Base-by-base conservation (phyloP, 2,329 filamentous ascomycete genomes). In the Ascochyta pisi region DNA sequence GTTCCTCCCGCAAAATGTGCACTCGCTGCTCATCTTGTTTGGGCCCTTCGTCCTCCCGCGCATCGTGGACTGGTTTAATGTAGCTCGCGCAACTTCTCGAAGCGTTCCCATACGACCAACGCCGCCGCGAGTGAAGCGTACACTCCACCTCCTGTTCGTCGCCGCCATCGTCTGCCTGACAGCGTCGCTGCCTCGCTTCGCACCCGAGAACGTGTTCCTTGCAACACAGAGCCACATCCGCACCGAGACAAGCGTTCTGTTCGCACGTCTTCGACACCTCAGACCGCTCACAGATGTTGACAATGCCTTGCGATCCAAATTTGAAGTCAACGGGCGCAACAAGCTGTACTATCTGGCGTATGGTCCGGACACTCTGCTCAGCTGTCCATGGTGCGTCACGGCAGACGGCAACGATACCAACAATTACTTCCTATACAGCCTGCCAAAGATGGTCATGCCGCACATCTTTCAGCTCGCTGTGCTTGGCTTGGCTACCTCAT, bases 171-270 rank as follows among this genome's bases (percentile, higher is more conserved):
- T 83, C 54, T 84, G 82, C 63, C 75, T 90, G 47, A 67, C 87
- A 55, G 83, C 86, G 55, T 87, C 89, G 15, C 78, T 94, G 0
- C 88, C 91, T 0, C 62, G 78, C 55, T 87, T 92, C 69, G 80
- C 85, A 6, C 89, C 90, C 4, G 87, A 91, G 72, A 97, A 97
- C 77, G 80, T 98, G 74, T 96, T 98, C 81, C 71, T 76, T 27
- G 76, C 81, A 16, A 97, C 94, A 1, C 82, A 87, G 53, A 95
- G 91, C 46, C 90, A 93, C 31, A 86, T 98, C 16, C 90, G 92
- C 68, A 94, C 90, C 38, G 88, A 92, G n/a, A 88, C 86, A 38
- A 90, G 94, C 70, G 88, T 96, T 31, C 83, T 98, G 58, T 95
- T 96, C 76, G 86, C 84, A 56, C 90, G 94, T 15, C 83, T 98